These are phyloP conservation scores for Hypoxylon fragiforme DNA, from an alignment of 495 filamentous ascomycete genomes.

Conservation along the genomic window DNA sequence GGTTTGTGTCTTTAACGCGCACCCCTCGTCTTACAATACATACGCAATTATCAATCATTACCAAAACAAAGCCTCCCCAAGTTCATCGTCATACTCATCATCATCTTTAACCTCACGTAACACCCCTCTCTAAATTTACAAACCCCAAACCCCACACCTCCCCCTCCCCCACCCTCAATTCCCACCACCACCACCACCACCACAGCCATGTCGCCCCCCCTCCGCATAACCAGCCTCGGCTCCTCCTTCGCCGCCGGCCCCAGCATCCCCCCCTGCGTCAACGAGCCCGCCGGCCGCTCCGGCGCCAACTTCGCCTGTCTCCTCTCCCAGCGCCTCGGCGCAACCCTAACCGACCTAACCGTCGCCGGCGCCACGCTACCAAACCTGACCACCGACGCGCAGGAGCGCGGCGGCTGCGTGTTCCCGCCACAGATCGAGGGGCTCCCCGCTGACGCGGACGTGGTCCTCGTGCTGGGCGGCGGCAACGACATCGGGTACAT, in stretches of 20 bases:
- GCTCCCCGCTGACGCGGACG: slow-evolving; percentile 42
- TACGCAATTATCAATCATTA: too few relatives aligned
- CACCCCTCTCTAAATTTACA: too few relatives aligned
- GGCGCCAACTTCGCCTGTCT: slow-evolving; percentile 49
- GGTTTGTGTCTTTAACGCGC: too few relatives aligned
- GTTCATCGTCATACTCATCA: too few relatives aligned
- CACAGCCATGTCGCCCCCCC: slow-evolving; percentile 22
- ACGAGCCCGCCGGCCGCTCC: slow-evolving; percentile 42
- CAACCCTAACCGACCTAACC: slow-evolving; percentile 45
- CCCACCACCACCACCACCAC: neutral
- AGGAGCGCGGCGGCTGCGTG: slow-evolving; percentile 27
- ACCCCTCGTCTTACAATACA: too few relatives aligned
- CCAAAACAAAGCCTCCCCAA: too few relatives aligned
- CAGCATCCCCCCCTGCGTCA: slow-evolving; percentile 44
- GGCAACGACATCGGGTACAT: slow-evolving; percentile 54
- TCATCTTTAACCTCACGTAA: too few relatives aligned
- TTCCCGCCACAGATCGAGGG: slow-evolving; percentile 46
- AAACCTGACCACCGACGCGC: slow-evolving; percentile 45
- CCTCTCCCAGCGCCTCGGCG: slow-evolving; percentile 33
- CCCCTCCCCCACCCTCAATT: neutral
- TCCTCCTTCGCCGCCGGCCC: slow-evolving; percentile 54
- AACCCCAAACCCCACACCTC: neutral
- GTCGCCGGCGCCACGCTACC: slow-evolving; percentile 50
- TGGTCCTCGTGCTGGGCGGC: slow-evolving; percentile 48
- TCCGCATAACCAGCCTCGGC: slow-evolving; percentile 42